Base-by-base conservation (phyloP, 2,329 filamentous ascomycete species). In the Xylariaceae sp. region DNA sequence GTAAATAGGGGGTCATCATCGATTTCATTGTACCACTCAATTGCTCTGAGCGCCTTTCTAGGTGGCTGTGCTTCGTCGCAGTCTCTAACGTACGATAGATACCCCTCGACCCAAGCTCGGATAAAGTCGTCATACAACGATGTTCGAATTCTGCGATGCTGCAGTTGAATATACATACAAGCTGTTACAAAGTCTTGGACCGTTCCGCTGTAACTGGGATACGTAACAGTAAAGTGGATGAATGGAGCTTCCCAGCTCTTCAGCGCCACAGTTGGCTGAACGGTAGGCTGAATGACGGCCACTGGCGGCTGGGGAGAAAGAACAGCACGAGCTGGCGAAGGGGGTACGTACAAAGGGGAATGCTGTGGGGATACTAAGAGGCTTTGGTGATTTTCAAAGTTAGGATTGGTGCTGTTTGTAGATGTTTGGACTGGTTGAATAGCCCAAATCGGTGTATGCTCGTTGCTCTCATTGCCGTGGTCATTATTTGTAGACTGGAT, bases 91-190 rank as follows among this genome's bases (percentile, higher is more conserved):
- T 72, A 72, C 6, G 62, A 56, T 2, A 68, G 15, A 36, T 71
- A 72, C 13, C 61, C 65, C 40, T 70, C 63, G 6, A 60, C 54
- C 62, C 69, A 70, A 18, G 66, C 69, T 37, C 70, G 63, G 30
- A 72, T 68, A 33, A 72, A 72, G 35, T 72, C 70, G 21, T 72
- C 70, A 43, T 71, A 72, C 8, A 71, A 53, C 42, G 53, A 68
- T 36, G 63, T 65, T 37, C 59, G 68, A 52, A 65, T 60, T 33
- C 59, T 60, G 27, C 55, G 60, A 29, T 64, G 46, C 29, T 68
- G 57, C 9, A 53, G 48, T 41, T 67, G 55, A n/a, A 72, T 64
- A 36, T 65, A 68, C 36, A 66, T 59, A 37, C 69, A 70, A 6
- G 69, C 65, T 3, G 41, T 64, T 13, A 72, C 55, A 27, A 72